phyloP scores from a whole-genome alignment of 345 rosid species.

The Brassica rapa region DNA sequence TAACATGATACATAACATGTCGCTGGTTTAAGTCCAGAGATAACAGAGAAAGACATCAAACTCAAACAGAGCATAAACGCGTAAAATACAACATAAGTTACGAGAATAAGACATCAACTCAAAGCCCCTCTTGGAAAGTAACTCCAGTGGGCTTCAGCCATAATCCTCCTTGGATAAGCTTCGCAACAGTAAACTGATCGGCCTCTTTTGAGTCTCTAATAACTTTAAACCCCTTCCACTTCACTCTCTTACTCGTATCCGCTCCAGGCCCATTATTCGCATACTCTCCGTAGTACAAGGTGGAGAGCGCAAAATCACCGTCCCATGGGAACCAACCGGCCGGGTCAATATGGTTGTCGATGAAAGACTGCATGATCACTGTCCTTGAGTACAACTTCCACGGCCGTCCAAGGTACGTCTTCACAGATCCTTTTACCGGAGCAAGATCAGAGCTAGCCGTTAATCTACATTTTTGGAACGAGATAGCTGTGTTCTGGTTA shows the following conservation, averaged over 20 bases:
- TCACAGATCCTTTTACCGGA: slow-evolving; percentile 47
- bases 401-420: slow-evolving; percentile 77
- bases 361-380: slow-evolving; percentile 63
- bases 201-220: slow-evolving; percentile 61
- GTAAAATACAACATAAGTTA: background rate
- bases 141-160: slow-evolving; percentile 85
- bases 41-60: slow-evolving; percentile 12
- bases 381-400: slow-evolving; percentile 78
- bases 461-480: slow-evolving; percentile 69
- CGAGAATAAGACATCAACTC: slow-evolving; percentile 11
- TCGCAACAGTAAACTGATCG: slow-evolving; percentile 65
- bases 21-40: background rate
- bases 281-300: slow-evolving; percentile 79
- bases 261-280: slow-evolving; percentile 71
- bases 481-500: slow-evolving; percentile 75
- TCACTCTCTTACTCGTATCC: slow-evolving; percentile 60
- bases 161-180: slow-evolving; percentile 67
- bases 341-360: slow-evolving; percentile 69
- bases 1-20: slow-evolving; percentile 8
- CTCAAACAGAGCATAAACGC: slow-evolving; percentile 14
- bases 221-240: slow-evolving; percentile 66
- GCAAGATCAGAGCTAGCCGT: slow-evolving; percentile 58
- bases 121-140: slow-evolving; percentile 56
- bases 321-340: slow-evolving; percentile 80
- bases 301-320: slow-evolving; percentile 62